Conservation (phyloP, 1,284 basidiomycete genomes). For the Leccinum subspadiceum region DNA sequence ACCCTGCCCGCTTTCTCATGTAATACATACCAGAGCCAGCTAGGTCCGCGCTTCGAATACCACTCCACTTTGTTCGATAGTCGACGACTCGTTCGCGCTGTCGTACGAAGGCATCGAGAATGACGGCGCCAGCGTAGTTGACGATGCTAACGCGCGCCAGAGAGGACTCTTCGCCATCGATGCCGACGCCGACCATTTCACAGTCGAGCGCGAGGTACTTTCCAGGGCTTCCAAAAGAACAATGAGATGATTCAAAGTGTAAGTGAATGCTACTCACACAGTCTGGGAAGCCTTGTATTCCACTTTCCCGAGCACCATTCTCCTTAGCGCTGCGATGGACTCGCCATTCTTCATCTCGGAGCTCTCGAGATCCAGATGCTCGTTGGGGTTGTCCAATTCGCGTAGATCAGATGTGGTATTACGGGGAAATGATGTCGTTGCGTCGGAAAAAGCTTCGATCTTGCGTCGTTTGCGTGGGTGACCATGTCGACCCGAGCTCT, state of each 20-base stretch:
- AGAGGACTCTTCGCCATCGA: slow-evolving; percentile 74
- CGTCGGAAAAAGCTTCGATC: slow-evolving; percentile 15
- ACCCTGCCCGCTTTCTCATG: not conserved
- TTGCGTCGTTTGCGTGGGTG: slow-evolving; percentile 36
- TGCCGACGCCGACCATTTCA: slow-evolving; percentile 96
- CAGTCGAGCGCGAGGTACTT: slow-evolving; percentile 89
- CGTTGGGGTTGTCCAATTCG: not conserved
- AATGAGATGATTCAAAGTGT: slow-evolving; percentile 1
- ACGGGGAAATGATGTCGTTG: slow-evolving; percentile 1
- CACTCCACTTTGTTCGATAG: slow-evolving; percentile 91
- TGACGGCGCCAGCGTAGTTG: slow-evolving; percentile 82
- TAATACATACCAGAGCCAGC: slow-evolving; percentile 47
- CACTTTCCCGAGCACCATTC: slow-evolving; percentile 52
- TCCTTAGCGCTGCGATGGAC: slow-evolving; percentile 44
- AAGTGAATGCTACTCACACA: slow-evolving; percentile 38
- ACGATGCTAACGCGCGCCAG: slow-evolving; percentile 92
- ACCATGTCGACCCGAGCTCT: slow-evolving; percentile 11
- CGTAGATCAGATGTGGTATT: not conserved
- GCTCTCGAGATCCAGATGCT: slow-evolving; percentile 26
- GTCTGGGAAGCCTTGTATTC: slow-evolving; percentile 42
- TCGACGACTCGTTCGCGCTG: slow-evolving; percentile 91
- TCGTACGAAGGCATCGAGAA: slow-evolving; percentile 85
- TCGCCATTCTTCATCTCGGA: slow-evolving; percentile 43
- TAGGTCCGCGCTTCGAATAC: slow-evolving; percentile 80
- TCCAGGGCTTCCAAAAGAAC: slow-evolving; percentile 52